Percentiles rank a stretch among this genome's conserved stretches.
Conservation (phyloP, 352 stramenopile genomes). For the Phytophthora brassicae region DNA sequence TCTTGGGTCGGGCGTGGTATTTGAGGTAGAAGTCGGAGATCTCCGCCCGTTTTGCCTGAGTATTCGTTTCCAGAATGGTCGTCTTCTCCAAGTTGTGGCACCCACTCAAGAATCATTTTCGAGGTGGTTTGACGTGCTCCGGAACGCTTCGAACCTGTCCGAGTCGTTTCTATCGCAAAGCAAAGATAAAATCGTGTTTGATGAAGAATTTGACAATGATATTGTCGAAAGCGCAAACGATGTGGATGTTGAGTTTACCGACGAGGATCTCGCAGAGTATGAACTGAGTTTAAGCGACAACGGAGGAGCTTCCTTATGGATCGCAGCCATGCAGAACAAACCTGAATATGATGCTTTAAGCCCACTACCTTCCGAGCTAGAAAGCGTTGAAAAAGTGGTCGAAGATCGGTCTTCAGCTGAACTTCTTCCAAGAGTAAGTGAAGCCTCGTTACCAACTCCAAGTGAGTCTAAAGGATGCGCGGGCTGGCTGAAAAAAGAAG, state of each 20-base stretch:
- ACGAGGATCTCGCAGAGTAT: constrained; percentile 34
- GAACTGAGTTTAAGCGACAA: constrained; percentile 28
- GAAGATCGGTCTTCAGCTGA: constrained; percentile 7
- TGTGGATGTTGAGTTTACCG: constrained; percentile 35
- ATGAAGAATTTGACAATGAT: constrained; percentile 62
- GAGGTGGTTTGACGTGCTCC: constrained; percentile 57
- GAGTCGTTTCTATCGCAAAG: constrained; percentile 61
- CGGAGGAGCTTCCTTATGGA: constrained; percentile 49
- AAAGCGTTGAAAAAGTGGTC: constrained; percentile 16
- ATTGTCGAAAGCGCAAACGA: constrained; percentile 29
- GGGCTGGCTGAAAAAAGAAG: constrained; percentile 76
- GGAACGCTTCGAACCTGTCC: constrained; percentile 58
- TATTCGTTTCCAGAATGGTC: constrained; percentile 76
- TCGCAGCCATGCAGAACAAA: constrained; percentile 57
- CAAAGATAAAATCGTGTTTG: constrained; percentile 37
- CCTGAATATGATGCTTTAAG: constrained; percentile 29
- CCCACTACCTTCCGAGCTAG: constrained; percentile 18
- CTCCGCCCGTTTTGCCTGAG: constrained; percentile 65
- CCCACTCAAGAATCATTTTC: constrained; percentile 53
- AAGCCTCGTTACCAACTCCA: constrained; percentile 17
- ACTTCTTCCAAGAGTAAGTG: constrained; percentile 13
- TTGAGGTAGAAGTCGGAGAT: constrained; percentile 57
- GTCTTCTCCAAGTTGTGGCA: constrained; percentile 64
- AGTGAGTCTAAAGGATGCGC: constrained; percentile 42
- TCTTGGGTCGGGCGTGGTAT: constrained; percentile 66